Evolutionary conservation across 257 asterid species (phyloP).

Genomic region (Nicotiana otophora): DNA sequence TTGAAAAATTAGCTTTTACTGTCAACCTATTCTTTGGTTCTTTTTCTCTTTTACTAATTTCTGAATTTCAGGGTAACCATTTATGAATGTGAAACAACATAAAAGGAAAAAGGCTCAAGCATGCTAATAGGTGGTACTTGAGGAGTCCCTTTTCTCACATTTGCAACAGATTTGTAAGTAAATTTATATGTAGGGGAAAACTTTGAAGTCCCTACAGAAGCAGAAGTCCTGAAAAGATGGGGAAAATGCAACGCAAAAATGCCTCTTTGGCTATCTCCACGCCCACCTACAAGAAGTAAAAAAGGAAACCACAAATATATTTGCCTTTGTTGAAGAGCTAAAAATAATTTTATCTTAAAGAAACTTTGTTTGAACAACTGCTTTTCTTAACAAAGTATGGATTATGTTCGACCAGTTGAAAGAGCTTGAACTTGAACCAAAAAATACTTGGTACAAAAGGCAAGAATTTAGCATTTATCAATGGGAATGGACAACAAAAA

Average conservation of each 20-base stretch:
- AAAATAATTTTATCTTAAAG: background rate
- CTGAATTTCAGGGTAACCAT: conserved; percentile 10
- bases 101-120: conserved; percentile 1
- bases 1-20: background rate
- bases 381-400: background rate
- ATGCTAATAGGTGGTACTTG: background rate
- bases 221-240: conserved; percentile 5
- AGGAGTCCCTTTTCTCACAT: conserved; percentile 1
- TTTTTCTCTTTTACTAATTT: background rate
- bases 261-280: conserved; percentile 4
- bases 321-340: background rate
- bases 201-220: conserved; percentile 12
- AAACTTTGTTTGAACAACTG: background rate
- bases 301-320: background rate
- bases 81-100: conserved; percentile 9
- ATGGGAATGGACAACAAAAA: background rate
- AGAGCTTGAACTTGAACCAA: background rate
- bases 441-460: background rate
- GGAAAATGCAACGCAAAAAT: conserved; percentile 9
- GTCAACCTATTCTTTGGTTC: background rate
- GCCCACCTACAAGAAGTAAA: background rate
- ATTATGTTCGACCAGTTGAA: background rate
- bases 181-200: background rate
- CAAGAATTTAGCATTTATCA: background rate
- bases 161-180: background rate